Conservation (phyloP, 2,329 filamentous ascomycete genomes). For the Fusarium setosum region DNA sequence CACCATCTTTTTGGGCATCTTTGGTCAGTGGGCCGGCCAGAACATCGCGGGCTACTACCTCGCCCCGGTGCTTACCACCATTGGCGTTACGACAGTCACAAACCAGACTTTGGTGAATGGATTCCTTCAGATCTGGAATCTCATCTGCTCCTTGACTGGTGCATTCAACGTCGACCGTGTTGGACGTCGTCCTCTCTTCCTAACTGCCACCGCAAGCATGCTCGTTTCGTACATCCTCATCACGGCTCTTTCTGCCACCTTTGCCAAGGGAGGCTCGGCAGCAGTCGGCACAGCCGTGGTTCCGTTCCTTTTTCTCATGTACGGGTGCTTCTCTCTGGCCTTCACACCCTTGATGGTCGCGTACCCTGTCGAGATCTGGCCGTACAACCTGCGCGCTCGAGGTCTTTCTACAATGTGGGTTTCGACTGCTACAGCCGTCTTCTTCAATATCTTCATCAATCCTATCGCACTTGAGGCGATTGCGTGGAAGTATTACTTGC, state of each 20-base stretch:
- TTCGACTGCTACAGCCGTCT: background rate
- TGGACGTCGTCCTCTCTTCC: background rate
- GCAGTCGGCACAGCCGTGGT: background rate
- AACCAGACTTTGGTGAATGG: background rate
- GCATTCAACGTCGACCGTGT: background rate
- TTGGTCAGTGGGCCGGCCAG: slow-evolving; percentile 18
- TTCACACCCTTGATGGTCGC: slow-evolving; percentile 2
- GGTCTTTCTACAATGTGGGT: slow-evolving; percentile 3
- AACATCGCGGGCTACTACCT: slow-evolving; percentile 1
- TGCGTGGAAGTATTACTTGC: slow-evolving; percentile 53
- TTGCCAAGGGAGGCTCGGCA: background rate
- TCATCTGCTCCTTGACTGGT: background rate
- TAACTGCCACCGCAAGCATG: background rate
- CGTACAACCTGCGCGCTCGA: background rate
- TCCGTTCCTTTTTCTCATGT: background rate
- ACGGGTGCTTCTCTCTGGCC: background rate
- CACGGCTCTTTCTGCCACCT: slow-evolving; percentile 1
- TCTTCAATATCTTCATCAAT: slow-evolving; percentile 50
- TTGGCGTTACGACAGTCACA: background rate
- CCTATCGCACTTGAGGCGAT: slow-evolving; percentile 51
- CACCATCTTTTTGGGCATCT: slow-evolving; percentile 11
- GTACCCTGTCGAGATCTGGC: slow-evolving; percentile 11
- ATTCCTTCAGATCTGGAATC: background rate
- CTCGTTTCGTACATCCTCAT: slow-evolving; percentile 8
- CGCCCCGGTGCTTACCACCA: background rate